Evolutionary conservation across 208 protist species (phyloP).

Genomic region (Angomonas deanei): DNA sequence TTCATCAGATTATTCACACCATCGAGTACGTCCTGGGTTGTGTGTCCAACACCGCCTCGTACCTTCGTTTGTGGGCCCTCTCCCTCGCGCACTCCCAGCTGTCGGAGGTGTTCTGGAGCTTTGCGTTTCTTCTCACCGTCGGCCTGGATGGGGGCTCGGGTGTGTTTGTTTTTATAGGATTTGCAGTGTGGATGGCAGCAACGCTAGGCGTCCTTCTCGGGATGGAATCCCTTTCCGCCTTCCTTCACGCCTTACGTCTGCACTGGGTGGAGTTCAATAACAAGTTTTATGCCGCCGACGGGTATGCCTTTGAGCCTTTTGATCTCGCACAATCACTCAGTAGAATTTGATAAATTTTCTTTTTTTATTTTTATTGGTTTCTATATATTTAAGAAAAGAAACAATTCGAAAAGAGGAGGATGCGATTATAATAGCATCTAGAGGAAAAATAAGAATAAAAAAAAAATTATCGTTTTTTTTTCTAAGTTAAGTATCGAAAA

Average conservation of each 20-base stretch:
- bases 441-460: neutral
- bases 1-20: conserved; percentile 99
- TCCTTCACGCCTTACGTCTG: conserved; percentile 98
- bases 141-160: conserved; percentile 50
- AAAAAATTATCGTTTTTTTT: conserved; percentile 1
- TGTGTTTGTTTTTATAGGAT: conserved; percentile 88
- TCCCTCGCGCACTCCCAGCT: conserved; percentile 98
- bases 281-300: conserved; percentile 96
- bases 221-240: conserved; percentile 99
- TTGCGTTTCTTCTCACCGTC: conserved; percentile 66
- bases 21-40: conserved; percentile 99
- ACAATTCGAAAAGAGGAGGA: no score
- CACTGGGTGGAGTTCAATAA: conserved; percentile 98
- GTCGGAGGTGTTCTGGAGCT: conserved; percentile 90
- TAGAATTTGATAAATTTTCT: conserved; percentile 14
- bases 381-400: neutral
- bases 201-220: conserved; percentile 96
- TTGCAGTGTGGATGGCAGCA: conserved; percentile 91
- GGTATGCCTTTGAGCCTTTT: conserved; percentile 89
- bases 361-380: neutral
- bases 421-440: no score
- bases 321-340: conserved; percentile 65
- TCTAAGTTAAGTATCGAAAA: no score
- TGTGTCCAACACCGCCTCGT: conserved; percentile 99
- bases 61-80: conserved; percentile 99